Conservation (phyloP, 306 rosid genomes). For the Sphenostylis stenocarpa region DNA sequence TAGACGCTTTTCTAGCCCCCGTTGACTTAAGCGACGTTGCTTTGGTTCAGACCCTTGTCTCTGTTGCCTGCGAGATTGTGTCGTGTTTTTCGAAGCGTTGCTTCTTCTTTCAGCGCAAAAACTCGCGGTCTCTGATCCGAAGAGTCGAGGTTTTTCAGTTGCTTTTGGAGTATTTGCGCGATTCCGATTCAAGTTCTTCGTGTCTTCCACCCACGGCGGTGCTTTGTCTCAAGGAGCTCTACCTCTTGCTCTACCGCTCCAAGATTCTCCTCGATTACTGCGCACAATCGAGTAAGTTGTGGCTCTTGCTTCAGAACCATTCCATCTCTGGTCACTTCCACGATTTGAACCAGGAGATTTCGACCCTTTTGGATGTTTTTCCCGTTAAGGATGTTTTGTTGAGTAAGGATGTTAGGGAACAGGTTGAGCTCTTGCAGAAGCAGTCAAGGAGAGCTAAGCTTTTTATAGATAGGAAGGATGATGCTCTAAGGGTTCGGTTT, state of each 20-base stretch:
- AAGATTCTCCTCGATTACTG: conserved; percentile 89
- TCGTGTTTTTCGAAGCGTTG: conserved; percentile 53
- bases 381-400: conserved; percentile 64
- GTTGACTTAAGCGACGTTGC: conserved; percentile 75
- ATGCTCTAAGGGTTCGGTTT: conserved; percentile 50
- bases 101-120: conserved; percentile 69
- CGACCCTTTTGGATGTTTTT: conserved; percentile 87
- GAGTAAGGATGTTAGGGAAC: conserved; percentile 80
- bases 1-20: conserved; percentile 87
- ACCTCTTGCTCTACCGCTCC: conserved; percentile 73
- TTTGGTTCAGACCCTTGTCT: conserved; percentile 61
- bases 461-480: conserved; percentile 66
- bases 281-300: conserved; percentile 77
- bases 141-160: conserved; percentile 65
- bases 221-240: conserved; percentile 85
- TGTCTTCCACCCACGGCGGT: conserved; percentile 59
- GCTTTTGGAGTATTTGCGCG: conserved; percentile 65
- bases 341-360: conserved; percentile 83
- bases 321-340: conserved; percentile 90
- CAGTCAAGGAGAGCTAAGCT: conserved; percentile 64
- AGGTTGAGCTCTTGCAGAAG: conserved; percentile 71
- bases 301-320: conserved; percentile 92
- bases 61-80: conserved; percentile 57
- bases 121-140: conserved; percentile 69
- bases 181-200: conserved; percentile 44